A percentile compares a stretch with the other conserved stretches of the same genome.
phyloP scores from a whole-genome alignment of 495 filamentous ascomycete genomes.

The Aspergillus diversus region DNA sequence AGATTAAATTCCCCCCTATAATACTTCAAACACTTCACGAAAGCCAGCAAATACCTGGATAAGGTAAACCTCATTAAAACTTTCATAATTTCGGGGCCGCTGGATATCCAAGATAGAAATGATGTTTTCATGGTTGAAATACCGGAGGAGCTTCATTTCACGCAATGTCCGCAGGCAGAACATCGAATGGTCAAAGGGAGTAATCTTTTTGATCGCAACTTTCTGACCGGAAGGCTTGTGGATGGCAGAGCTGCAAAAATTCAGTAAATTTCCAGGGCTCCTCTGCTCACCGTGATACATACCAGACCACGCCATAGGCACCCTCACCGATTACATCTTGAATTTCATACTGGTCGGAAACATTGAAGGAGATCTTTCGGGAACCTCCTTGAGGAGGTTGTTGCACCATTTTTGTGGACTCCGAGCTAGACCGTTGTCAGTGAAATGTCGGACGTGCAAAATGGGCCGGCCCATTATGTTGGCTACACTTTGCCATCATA shows the following conservation, averaged over 20 bases:
- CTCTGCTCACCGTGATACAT: conserved; percentile 36
- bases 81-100: conserved; percentile 93
- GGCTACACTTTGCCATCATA: not conserved
- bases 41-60: conserved; percentile 72
- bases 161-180: conserved; percentile 96
- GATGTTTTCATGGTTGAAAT: conserved; percentile 99
- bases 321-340: conserved; percentile 99
- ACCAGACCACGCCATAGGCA: conserved; percentile 99
- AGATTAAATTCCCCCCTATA: conserved; percentile 12
- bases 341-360: conserved; percentile 99
- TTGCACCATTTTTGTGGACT: conserved; percentile 47
- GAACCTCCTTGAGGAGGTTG: conserved; percentile 59
- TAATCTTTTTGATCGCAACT: conserved; percentile 99
- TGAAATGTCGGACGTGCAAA: not conserved
- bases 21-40: not conserved
- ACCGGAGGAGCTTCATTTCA: conserved; percentile 98
- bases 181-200: conserved; percentile 98
- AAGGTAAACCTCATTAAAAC: conserved; percentile 97
- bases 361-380: conserved; percentile 99
- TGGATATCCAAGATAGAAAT: conserved; percentile 99
- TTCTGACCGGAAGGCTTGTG: conserved; percentile 99
- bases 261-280: conserved; percentile 23
- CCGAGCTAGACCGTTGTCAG: conserved; percentile 20
- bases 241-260: conserved; percentile 77
- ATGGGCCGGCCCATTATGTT: not conserved